A percentile compares a stretch with the other conserved stretches of the same genome.
Evolutionary conservation across 495 filamentous ascomycete species (phyloP).

Genomic region (Lophiotrema nucula): DNA sequence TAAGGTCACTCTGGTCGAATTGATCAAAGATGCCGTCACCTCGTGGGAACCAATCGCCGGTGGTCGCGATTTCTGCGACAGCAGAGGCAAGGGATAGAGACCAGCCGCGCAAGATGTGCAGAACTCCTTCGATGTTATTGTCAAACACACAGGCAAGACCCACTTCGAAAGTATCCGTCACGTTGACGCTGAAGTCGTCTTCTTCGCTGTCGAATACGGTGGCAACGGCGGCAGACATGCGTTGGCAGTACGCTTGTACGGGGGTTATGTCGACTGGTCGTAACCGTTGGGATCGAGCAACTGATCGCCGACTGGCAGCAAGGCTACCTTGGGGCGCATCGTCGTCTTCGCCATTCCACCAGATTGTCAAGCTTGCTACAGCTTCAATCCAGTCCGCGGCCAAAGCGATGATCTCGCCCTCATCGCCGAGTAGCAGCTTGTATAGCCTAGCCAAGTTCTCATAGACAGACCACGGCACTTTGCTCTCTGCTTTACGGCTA

Average conservation of each 20-base stretch:
- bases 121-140: slow-evolving; percentile 67
- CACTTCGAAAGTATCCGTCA: slow-evolving; percentile 69
- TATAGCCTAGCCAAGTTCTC: slow-evolving; percentile 74
- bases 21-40: slow-evolving; percentile 43
- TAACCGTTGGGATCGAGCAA: slow-evolving; percentile 31
- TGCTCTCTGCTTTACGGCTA: slow-evolving; percentile 73
- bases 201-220: slow-evolving; percentile 49
- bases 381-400: slow-evolving; percentile 88
- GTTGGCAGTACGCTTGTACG: slow-evolving; percentile 53
- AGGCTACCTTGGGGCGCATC: slow-evolving; percentile 42
- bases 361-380: slow-evolving; percentile 71
- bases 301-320: slow-evolving; percentile 38
- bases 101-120: slow-evolving; percentile 73
- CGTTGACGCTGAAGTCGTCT: slow-evolving; percentile 65
- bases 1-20: slow-evolving; percentile 59
- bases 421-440: slow-evolving; percentile 68
- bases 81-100: slow-evolving; percentile 72
- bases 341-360: slow-evolving; percentile 81
- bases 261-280: slow-evolving; percentile 49
- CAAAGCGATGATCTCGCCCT: slow-evolving; percentile 63
- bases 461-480: slow-evolving; percentile 83
- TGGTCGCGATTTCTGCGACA: slow-evolving; percentile 73
- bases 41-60: slow-evolving; percentile 70
- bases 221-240: slow-evolving; percentile 52
- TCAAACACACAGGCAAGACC: slow-evolving; percentile 76